phyloP scores from a whole-genome alignment of 1,139 yeast genomes.

The Yamadazyma atlantica region DNA sequence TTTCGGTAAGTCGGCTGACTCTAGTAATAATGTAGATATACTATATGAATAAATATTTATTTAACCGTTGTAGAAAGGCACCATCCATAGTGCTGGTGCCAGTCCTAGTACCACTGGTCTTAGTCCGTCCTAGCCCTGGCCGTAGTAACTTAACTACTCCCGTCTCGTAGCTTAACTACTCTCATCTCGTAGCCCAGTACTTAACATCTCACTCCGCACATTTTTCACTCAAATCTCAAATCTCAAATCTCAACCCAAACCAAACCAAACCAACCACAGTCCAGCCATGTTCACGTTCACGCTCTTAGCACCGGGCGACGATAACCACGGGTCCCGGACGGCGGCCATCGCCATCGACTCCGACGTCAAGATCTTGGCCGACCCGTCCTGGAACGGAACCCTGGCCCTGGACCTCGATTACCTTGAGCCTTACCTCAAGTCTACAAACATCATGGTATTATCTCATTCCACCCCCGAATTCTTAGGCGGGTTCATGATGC shows the following conservation, averaged over 20 bases:
- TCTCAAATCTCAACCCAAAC: no score
- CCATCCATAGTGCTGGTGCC: no score
- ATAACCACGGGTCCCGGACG: constrained; percentile 38
- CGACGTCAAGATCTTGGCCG: constrained; percentile 57
- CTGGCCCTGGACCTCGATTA: constrained; percentile 36
- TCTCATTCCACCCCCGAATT: constrained; percentile 87
- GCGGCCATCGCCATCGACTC: constrained; percentile 45
- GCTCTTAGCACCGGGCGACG: constrained; percentile 32
- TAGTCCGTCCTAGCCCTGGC: no score
- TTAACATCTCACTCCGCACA: no score
- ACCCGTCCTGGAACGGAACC: constrained; percentile 71
- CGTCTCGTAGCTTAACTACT: no score
- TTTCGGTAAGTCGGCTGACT: no score
- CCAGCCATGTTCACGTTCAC: constrained; percentile 42
- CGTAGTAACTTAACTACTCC: no score
- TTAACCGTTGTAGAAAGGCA: no score
- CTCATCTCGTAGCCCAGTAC: no score
- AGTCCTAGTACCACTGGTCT: no score
- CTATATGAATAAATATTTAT: background rate
- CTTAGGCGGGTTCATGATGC: constrained; percentile 74
- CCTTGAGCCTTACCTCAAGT: constrained; percentile 46
- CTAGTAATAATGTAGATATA: no score
- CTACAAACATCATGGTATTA: constrained; percentile 65
- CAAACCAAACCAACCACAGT: background rate
- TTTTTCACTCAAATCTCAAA: no score